Evolutionary conservation across 2,329 filamentous ascomycete species (phyloP).

Genomic region (Aotearoamyces nothofagi): DNA sequence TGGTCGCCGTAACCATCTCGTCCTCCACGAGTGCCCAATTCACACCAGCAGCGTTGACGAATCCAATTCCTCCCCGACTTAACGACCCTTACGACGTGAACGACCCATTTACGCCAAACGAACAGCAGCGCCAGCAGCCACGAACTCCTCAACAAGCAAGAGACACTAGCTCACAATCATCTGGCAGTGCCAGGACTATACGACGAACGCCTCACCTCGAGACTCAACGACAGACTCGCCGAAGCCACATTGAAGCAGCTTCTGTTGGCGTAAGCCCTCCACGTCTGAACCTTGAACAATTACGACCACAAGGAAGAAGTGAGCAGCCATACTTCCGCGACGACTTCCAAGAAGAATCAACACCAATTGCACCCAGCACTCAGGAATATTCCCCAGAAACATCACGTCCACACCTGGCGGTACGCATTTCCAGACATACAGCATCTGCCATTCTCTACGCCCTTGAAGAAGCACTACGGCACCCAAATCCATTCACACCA

Average conservation of each 20-base stretch:
- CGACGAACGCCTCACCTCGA: slow-evolving; percentile 4
- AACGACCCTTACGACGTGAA: slow-evolving; percentile 21
- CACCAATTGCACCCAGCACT: slow-evolving; percentile 10
- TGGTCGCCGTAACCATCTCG: slow-evolving; percentile 13
- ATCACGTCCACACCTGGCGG: slow-evolving; percentile 28
- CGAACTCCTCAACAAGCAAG: slow-evolving; percentile 4
- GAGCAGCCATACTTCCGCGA: slow-evolving; percentile 9
- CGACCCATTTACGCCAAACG: slow-evolving; percentile 16
- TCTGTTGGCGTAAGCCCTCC: slow-evolving; percentile 18
- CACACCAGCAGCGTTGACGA: slow-evolving; percentile 18
- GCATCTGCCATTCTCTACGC: slow-evolving; percentile 85
- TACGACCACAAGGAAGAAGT: slow-evolving; percentile 4
- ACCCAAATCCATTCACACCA: slow-evolving; percentile 68
- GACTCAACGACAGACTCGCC: slow-evolving; percentile 7
- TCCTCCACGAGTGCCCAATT: slow-evolving; percentile 9
- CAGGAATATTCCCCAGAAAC: slow-evolving; percentile 10
- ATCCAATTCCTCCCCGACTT: slow-evolving; percentile 11
- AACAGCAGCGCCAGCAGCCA: slow-evolving; percentile 18
- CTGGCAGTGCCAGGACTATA: slow-evolving; percentile 2
- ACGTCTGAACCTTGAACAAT: slow-evolving; percentile 10
- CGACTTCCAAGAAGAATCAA: slow-evolving; percentile 16
- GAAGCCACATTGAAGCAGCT: slow-evolving; percentile 19
- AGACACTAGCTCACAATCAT: slow-evolving; percentile 2
- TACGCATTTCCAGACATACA: slow-evolving; percentile 67
- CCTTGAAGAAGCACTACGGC: slow-evolving; percentile 77